phyloP scores from a whole-genome alignment of 2,329 filamentous ascomycete species.

The Pseudodiploospora longispora region DNA sequence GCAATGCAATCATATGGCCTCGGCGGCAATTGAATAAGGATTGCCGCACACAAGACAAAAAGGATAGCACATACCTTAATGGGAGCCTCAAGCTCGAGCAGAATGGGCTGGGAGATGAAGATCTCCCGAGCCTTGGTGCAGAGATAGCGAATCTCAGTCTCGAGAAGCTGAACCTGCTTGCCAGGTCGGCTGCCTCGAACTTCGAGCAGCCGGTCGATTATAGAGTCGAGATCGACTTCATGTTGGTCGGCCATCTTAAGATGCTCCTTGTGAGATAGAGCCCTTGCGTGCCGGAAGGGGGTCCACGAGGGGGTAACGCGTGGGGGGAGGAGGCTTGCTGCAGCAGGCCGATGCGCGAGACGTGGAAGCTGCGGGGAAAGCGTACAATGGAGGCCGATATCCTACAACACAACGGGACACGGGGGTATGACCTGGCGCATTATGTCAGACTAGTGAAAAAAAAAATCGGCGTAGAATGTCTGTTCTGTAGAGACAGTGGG shows the following conservation, averaged over 20 bases:
- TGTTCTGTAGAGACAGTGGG: too few species aligned
- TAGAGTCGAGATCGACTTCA: constrained; percentile 97
- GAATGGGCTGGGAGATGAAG: constrained; percentile 97
- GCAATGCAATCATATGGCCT: background rate
- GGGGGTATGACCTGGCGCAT: background rate
- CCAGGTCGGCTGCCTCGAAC: constrained; percentile 95
- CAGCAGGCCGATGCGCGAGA: constrained; percentile 20
- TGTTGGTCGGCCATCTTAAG: constrained; percentile 56
- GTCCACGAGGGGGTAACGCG: constrained; percentile 20
- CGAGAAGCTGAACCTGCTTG: constrained; percentile 95
- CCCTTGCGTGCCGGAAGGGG: constrained; percentile 21
- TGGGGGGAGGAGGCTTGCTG: constrained; percentile 15
- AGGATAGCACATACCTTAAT: constrained; percentile 70
- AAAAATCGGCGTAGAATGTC: background rate
- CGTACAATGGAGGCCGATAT: constrained; percentile 21
- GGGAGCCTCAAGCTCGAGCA: constrained; percentile 93
- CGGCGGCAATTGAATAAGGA: background rate
- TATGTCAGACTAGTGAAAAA: background rate
- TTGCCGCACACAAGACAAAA: constrained; percentile 1
- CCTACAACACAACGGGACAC: constrained; percentile 20
- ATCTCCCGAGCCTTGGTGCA: constrained; percentile 99
- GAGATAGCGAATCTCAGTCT: constrained; percentile 91
- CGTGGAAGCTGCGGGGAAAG: constrained; percentile 20
- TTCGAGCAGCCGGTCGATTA: constrained; percentile 97
- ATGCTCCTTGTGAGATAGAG: constrained; percentile 27